Conservation (phyloP, 2,329 filamentous ascomycete genomes). For the Pyrenochaeta sp. region DNA sequence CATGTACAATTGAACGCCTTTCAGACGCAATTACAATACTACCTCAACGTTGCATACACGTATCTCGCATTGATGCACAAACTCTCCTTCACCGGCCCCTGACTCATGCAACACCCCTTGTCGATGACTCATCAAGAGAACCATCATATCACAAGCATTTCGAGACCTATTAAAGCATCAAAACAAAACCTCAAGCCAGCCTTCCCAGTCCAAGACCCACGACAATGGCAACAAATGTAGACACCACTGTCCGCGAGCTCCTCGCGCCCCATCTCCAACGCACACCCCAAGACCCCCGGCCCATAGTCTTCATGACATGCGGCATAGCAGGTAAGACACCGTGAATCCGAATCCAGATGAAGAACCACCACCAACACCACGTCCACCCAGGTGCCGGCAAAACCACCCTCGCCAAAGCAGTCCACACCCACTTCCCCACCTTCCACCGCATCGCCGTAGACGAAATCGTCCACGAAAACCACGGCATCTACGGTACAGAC, state of each 20-base stretch:
- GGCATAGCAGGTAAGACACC: slow-evolving; percentile 10
- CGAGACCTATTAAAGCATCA: too few relatives aligned
- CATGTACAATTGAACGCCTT: too few relatives aligned
- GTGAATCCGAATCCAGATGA: too few relatives aligned
- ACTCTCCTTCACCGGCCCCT: too few relatives aligned
- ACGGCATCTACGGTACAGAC: slow-evolving; percentile 17
- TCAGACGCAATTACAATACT: too few relatives aligned
- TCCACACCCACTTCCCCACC: slow-evolving; percentile 3
- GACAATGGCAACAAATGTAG: background rate
- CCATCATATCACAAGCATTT: too few relatives aligned
- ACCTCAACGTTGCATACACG: too few relatives aligned
- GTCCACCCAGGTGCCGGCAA: slow-evolving; percentile 12
- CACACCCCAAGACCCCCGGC: background rate
- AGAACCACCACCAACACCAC: background rate
- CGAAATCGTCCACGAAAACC: slow-evolving; percentile 8
- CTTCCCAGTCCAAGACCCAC: background rate
- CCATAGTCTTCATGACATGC: slow-evolving; percentile 14
- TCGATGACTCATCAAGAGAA: too few relatives aligned
- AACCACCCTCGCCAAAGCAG: slow-evolving; percentile 12
- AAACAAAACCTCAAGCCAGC: background rate
- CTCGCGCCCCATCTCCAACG: background rate
- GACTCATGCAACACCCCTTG: too few relatives aligned
- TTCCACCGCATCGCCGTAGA: slow-evolving; percentile 16
- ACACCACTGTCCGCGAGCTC: background rate
- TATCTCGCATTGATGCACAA: too few relatives aligned